Evolutionary conservation across 805 yeast species (phyloP).

Genomic region (Suhomyces emberorum): DNA sequence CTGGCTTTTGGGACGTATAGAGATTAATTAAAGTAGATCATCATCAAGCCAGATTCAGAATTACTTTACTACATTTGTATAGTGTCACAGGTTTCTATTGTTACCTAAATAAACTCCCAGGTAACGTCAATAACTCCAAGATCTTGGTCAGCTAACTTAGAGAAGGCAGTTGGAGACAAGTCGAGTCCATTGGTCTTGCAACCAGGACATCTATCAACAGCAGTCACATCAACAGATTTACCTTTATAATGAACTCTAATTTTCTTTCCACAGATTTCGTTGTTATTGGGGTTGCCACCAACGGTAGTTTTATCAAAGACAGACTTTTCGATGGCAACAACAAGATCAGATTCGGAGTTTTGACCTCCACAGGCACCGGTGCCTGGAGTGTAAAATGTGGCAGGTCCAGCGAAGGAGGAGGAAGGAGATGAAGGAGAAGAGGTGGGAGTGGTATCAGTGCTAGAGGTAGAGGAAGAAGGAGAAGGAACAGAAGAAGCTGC

Average conservation of each 20-base stretch:
- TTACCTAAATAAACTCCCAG: slow-evolving; percentile 38
- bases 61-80: too few relatives aligned
- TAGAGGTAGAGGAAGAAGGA: not conserved
- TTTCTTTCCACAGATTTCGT: slow-evolving; percentile 46
- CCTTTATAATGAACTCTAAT: slow-evolving; percentile 44
- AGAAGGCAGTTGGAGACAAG: slow-evolving; percentile 58
- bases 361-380: slow-evolving; percentile 54
- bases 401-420: slow-evolving; percentile 34
- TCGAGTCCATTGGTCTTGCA: slow-evolving; percentile 50
- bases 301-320: slow-evolving; percentile 33
- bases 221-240: slow-evolving; percentile 51
- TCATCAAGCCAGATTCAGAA: too few relatives aligned
- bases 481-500: not conserved
- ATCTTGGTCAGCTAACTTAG: slow-evolving; percentile 44
- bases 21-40: too few relatives aligned
- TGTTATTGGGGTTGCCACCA: slow-evolving; percentile 37
- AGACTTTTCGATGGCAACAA: slow-evolving; percentile 48
- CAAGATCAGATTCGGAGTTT: slow-evolving; percentile 41
- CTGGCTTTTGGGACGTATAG: too few relatives aligned
- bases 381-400: slow-evolving; percentile 45
- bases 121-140: slow-evolving; percentile 52
- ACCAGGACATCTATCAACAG: slow-evolving; percentile 54
- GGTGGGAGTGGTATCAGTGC: not conserved
- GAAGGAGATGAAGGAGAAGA: slow-evolving; percentile 4
- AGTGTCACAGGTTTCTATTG: too few relatives aligned